Percentiles rank a stretch among this genome's conserved stretches.
Evolutionary conservation across 495 filamentous ascomycete species (phyloP).

Genomic region (Aspergillus bridgeri): DNA sequence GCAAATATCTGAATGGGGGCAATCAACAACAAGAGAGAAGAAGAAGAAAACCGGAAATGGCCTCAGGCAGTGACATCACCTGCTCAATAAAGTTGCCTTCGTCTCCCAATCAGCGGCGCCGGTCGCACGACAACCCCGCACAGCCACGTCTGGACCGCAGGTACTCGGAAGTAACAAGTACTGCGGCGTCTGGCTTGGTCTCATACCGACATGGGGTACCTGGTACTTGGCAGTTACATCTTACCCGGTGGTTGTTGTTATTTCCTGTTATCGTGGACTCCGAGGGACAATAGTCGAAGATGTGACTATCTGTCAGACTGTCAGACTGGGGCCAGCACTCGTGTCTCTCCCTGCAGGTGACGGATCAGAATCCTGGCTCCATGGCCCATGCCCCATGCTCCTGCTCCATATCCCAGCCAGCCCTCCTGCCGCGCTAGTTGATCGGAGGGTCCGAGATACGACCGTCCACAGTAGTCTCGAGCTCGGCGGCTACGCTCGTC

Average conservation of each 20-base stretch:
- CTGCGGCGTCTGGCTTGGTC: too few species aligned
- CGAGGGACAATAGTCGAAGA: background rate
- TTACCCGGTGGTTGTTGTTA: too few species aligned
- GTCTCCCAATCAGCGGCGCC: too few species aligned
- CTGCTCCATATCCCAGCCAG: too few species aligned
- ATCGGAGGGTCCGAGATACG: constrained; percentile 18
- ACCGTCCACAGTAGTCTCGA: constrained; percentile 3
- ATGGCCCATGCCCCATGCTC: too few species aligned
- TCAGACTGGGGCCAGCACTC: constrained; percentile 5
- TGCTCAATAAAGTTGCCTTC: background rate
- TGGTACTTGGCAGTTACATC: background rate
- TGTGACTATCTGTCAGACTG: background rate
- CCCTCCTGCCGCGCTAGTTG: background rate
- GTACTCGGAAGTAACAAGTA: too few species aligned
- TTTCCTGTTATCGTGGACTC: too few species aligned
- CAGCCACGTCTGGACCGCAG: too few species aligned
- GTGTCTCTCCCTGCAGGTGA: constrained; percentile 10
- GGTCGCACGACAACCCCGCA: too few species aligned
- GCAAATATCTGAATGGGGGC: background rate
- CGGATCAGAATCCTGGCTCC: constrained; percentile 7
- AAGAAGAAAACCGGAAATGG: too few species aligned
- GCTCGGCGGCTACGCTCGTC: constrained; percentile 4
- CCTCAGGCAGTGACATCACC: background rate
- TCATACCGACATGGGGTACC: too few species aligned
- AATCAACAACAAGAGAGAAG: background rate